Percentiles rank a stretch among this genome's conserved stretches.
phyloP scores from a whole-genome alignment of 768 basidiomycete genomes.

The Trametes coccinea region DNA sequence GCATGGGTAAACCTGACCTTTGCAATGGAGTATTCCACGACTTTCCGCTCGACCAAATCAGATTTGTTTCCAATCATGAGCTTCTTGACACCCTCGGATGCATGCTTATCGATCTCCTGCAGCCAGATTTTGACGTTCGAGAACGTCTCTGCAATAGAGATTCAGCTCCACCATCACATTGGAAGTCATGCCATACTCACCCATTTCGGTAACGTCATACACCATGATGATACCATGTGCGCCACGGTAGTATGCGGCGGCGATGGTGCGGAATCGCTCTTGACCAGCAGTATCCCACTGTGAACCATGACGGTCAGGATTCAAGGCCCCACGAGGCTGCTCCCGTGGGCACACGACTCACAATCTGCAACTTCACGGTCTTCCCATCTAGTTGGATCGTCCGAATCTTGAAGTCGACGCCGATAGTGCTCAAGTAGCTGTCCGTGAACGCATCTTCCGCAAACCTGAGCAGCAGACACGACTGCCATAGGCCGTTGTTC shows the following conservation, averaged over 20 bases:
- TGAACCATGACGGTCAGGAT: no score
- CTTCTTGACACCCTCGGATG: conserved; percentile 98
- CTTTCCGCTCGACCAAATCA: conserved; percentile 96
- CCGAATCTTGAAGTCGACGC: conserved; percentile 98
- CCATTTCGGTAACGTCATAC: conserved; percentile 97
- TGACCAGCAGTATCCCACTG: conserved; percentile 99
- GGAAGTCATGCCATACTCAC: conserved; percentile 37
- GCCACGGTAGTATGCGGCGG: conserved; percentile 97
- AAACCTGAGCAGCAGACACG: conserved; percentile 87
- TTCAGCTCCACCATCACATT: conserved; percentile 3
- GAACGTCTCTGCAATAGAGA: conserved; percentile 69
- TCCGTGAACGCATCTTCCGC: conserved; percentile 98
- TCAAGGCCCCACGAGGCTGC: not conserved
- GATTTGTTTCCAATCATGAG: conserved; percentile 99
- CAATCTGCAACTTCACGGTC: conserved; percentile 98
- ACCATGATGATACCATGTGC: conserved; percentile 99
- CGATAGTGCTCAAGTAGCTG: conserved; percentile 96
- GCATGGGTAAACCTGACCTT: conserved; percentile 51
- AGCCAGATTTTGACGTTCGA: conserved; percentile 96
- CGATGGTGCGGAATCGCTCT: conserved; percentile 98
- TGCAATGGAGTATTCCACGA: conserved; percentile 85
- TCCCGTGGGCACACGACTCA: conserved; percentile 42
- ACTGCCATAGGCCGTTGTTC: conserved; percentile 49
- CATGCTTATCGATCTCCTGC: conserved; percentile 92
- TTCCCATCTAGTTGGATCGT: conserved; percentile 99